Evolutionary conservation across 116 monocot species (phyloP).

Genomic region (Papilionanthe hybrid): DNA sequence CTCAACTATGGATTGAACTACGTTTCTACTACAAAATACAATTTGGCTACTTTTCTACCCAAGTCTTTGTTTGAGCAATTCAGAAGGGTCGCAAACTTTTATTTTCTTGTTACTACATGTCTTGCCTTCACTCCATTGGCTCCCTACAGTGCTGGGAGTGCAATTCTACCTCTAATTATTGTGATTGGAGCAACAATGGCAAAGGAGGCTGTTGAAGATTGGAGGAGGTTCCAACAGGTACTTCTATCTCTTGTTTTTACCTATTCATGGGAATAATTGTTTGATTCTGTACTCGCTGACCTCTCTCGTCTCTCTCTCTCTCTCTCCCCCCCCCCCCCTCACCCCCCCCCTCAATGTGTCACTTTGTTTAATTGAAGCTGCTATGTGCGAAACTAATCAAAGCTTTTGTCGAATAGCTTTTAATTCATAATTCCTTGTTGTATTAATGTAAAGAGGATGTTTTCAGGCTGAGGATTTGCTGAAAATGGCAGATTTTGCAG

Average conservation of each 20-base stretch:
- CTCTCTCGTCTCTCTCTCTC: too few species aligned
- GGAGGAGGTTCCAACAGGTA: constrained; percentile 73
- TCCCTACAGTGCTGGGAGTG: constrained; percentile 47
- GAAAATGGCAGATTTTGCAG: too few species aligned
- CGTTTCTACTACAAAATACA: constrained; percentile 78
- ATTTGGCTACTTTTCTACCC: constrained; percentile 52
- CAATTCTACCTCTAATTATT: constrained; percentile 42
- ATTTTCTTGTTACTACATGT: constrained; percentile 49
- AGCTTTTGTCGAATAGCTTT: too few species aligned
- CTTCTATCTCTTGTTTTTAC: neutral
- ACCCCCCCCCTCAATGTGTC: too few species aligned
- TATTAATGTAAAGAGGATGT: too few species aligned
- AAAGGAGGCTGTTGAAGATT: constrained; percentile 79
- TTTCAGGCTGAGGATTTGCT: too few species aligned
- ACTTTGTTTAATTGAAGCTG: too few species aligned
- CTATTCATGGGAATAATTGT: too few species aligned
- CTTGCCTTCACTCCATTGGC: constrained; percentile 54
- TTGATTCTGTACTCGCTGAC: too few species aligned
- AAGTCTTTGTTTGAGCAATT: constrained; percentile 92
- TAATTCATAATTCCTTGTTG: too few species aligned
- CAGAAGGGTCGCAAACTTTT: constrained; percentile 81
- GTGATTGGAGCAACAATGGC: constrained; percentile 72
- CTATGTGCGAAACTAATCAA: too few species aligned
- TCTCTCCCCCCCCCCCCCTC: too few species aligned
- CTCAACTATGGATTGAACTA: constrained; percentile 42